Percentiles rank a stretch among this genome's conserved stretches.
Conservation (phyloP, 805 yeast species). For the Ogataea naganishii region DNA sequence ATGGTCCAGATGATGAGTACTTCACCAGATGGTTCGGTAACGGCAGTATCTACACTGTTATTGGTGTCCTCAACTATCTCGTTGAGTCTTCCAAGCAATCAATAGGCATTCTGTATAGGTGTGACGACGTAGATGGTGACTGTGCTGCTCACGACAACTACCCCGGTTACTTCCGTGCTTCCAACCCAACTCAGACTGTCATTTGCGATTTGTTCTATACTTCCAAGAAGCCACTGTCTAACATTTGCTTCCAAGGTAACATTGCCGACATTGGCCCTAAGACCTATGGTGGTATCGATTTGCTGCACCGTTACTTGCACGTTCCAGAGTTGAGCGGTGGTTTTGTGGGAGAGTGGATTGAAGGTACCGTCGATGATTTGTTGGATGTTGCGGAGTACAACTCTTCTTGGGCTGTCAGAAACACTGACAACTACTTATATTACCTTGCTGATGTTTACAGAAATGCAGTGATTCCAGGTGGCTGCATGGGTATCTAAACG, state of each 20-base stretch:
- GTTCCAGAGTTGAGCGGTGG: constrained; percentile 22
- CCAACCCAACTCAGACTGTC: constrained; percentile 28
- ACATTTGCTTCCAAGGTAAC: constrained; percentile 27
- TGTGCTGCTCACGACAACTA: constrained; percentile 23
- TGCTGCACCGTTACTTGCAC: constrained; percentile 31
- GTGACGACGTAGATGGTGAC: constrained; percentile 30
- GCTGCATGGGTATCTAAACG: constrained; percentile 21
- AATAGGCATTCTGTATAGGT: constrained; percentile 26
- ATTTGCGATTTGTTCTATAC: constrained; percentile 30
- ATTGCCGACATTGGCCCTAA: constrained; percentile 18
- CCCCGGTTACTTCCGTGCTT: constrained; percentile 32
- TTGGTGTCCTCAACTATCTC: constrained; percentile 26
- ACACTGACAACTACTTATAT: constrained; percentile 23
- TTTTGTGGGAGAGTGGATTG: constrained; percentile 27
- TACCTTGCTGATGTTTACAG: constrained; percentile 25
- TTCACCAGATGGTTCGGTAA: constrained; percentile 30
- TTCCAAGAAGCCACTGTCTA: constrained; percentile 21
- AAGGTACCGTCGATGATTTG: constrained; percentile 24
- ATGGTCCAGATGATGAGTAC: constrained; percentile 23
- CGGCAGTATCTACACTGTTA: constrained; percentile 25
- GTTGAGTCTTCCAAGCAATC: constrained; percentile 25
- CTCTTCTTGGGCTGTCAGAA: constrained; percentile 26
- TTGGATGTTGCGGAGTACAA: constrained; percentile 24
- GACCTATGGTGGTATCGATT: constrained; percentile 27
- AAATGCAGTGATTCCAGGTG: constrained; percentile 19